These are phyloP conservation scores for Paraconiothyrium sp. DNA, from an alignment of 2,329 filamentous ascomycete genomes.

Conservation along the genomic window DNA sequence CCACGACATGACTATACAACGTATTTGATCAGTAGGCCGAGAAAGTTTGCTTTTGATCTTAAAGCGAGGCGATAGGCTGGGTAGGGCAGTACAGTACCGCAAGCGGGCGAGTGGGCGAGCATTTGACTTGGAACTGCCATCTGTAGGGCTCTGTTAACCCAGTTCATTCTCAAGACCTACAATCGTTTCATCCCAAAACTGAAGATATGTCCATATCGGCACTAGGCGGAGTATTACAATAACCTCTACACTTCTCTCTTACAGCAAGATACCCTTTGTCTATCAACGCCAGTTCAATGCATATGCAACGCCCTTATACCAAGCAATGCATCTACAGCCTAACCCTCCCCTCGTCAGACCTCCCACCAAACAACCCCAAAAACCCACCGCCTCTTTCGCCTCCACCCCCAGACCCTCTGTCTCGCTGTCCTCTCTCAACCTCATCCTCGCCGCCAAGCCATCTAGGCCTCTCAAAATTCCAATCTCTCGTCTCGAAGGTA, in stretches of 20 bases:
- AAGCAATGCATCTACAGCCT: constrained; percentile 31
- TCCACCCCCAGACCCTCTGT: constrained; percentile 16
- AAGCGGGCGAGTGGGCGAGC: too few species aligned
- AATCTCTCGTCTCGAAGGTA: constrained; percentile 79
- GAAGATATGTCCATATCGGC: neutral
- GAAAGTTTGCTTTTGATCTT: too few species aligned
- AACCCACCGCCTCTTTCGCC: constrained; percentile 31
- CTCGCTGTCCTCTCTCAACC: constrained; percentile 18
- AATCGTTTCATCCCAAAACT: too few species aligned
- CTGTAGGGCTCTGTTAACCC: too few species aligned
- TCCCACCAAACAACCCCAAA: constrained; percentile 45
- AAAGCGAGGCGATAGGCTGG: too few species aligned
- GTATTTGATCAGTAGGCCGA: too few species aligned
- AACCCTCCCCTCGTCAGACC: constrained; percentile 44
- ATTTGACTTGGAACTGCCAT: too few species aligned
- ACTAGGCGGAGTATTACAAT: neutral
- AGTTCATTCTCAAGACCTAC: too few species aligned
- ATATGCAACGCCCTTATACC: neutral
- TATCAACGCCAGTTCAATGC: neutral
- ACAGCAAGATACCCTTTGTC: neutral
- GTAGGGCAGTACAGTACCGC: too few species aligned
- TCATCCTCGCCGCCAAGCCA: constrained; percentile 75
- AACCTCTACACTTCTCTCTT: neutral
- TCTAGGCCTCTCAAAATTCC: constrained; percentile 68
- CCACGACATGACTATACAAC: too few species aligned